Percentiles rank a stretch among this genome's conserved stretches.
phyloP scores from a whole-genome alignment of 1,284 basidiomycete species.

The Fomes fomentarius region DNA sequence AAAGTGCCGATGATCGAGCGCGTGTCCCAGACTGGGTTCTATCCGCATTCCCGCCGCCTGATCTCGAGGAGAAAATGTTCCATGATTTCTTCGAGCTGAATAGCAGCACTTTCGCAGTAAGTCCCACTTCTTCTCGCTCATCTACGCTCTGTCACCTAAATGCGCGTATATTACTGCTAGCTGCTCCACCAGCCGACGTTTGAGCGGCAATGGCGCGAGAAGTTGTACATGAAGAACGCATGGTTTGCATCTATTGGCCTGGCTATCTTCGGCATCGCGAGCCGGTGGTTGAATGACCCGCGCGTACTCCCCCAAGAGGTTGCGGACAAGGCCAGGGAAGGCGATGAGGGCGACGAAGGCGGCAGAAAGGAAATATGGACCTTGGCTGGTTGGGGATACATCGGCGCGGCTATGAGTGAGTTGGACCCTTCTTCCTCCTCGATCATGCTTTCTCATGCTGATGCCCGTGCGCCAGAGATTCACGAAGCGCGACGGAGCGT shows the following conservation, averaged over 20 bases:
- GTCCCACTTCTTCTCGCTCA: neutral
- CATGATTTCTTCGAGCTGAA: slow-evolving; percentile 50
- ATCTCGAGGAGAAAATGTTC: slow-evolving; percentile 47
- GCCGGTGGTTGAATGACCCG: slow-evolving; percentile 49
- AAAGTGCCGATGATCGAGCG: slow-evolving; percentile 45
- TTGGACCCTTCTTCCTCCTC: neutral
- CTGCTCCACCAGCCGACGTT: slow-evolving; percentile 56
- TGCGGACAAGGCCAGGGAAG: slow-evolving; percentile 28
- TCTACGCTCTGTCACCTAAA: neutral
- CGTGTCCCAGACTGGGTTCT: slow-evolving; percentile 42
- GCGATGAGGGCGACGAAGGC: slow-evolving; percentile 34
- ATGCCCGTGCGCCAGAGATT: slow-evolving; percentile 19
- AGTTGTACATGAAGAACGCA: slow-evolving; percentile 43
- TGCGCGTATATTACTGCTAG: slow-evolving; percentile 2
- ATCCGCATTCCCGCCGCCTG: slow-evolving; percentile 56
- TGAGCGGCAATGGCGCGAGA: slow-evolving; percentile 44
- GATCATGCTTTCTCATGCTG: neutral
- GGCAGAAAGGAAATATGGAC: slow-evolving; percentile 21
- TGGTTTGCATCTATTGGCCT: slow-evolving; percentile 54
- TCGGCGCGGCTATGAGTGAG: slow-evolving; percentile 27
- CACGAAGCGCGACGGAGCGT: slow-evolving; percentile 27
- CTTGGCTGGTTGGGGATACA: slow-evolving; percentile 30
- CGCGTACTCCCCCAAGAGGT: slow-evolving; percentile 45
- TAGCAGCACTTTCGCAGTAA: slow-evolving; percentile 43
- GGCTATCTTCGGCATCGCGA: slow-evolving; percentile 52